Evolutionary conservation across 257 asterid species (phyloP).

Genomic region (Pogostemon cablin): DNA sequence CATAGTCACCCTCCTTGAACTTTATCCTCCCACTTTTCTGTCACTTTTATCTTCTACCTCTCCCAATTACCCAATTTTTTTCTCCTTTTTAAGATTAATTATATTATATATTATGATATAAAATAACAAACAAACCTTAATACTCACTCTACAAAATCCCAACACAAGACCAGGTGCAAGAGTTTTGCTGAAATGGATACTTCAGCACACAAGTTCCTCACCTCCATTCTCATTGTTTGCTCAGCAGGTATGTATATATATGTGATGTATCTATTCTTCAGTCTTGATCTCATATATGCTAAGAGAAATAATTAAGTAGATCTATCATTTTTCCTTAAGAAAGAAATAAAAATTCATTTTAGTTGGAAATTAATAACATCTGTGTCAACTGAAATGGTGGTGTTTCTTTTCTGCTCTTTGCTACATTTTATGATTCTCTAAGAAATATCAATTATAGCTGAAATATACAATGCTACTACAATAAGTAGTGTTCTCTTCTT

Average conservation of each 20-base stretch:
- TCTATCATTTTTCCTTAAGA: too few relatives aligned
- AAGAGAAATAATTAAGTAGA: too few relatives aligned
- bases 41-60: constrained; percentile 27
- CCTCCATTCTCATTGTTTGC: constrained; percentile 38
- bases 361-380: too few relatives aligned
- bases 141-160: constrained; percentile 5
- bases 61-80: constrained; percentile 32
- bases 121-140: constrained; percentile 13
- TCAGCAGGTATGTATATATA: constrained; percentile 52
- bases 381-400: too few relatives aligned
- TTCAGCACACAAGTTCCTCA: constrained; percentile 37
- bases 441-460: too few relatives aligned
- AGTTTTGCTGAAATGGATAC: constrained; percentile 41
- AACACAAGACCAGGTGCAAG: neutral
- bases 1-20: constrained; percentile 45
- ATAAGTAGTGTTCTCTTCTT: too few relatives aligned
- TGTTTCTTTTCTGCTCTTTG: too few relatives aligned
- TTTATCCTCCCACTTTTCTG: constrained; percentile 34
- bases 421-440: too few relatives aligned
- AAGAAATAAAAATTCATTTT: too few relatives aligned
- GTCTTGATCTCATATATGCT: too few relatives aligned
- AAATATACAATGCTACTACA: too few relatives aligned
- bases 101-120: constrained; percentile 11
- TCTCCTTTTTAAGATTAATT: neutral
- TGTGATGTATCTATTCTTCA: neutral